These are phyloP conservation scores for Amanita rimosa DNA, from an alignment of 768 basidiomycete species.

Conservation along the genomic window DNA sequence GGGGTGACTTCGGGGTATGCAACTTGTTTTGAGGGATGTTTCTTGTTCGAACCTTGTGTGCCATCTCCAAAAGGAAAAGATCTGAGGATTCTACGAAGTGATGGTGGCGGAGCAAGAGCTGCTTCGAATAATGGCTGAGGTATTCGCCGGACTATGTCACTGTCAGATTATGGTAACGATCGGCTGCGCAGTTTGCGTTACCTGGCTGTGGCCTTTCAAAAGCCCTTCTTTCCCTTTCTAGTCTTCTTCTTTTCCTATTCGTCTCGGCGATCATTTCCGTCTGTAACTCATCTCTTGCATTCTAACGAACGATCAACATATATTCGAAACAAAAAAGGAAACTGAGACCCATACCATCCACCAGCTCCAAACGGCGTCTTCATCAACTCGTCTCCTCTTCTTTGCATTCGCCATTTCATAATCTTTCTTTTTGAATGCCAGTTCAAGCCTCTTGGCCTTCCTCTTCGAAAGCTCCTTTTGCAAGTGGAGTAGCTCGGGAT, in stretches of 20 bases:
- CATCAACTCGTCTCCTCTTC: constrained; percentile 57
- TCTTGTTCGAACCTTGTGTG: constrained; percentile 13
- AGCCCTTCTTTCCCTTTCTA: constrained; percentile 79
- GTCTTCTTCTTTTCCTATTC: constrained; percentile 70
- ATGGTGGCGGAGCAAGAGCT: constrained; percentile 37
- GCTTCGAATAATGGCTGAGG: constrained; percentile 41
- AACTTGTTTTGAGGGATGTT: constrained; percentile 16
- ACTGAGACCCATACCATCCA: constrained; percentile 61
- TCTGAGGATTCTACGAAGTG: constrained; percentile 57
- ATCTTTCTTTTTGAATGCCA: constrained; percentile 64
- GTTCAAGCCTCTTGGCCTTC: constrained; percentile 69
- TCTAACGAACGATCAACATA: constrained; percentile 25
- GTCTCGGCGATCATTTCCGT: constrained; percentile 85
- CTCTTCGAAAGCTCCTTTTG: constrained; percentile 70
- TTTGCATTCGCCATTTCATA: constrained; percentile 55
- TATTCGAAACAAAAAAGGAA: neutral
- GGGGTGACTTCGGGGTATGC: constrained; percentile 36
- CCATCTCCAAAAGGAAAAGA: constrained; percentile 35
- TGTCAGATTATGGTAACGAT: neutral
- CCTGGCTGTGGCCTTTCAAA: constrained; percentile 68
- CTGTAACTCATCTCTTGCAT: constrained; percentile 65
- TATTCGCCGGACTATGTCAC: constrained; percentile 38
- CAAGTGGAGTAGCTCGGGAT: constrained; percentile 79
- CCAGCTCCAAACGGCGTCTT: constrained; percentile 76
- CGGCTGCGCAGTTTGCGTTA: constrained; percentile 15